These are phyloP conservation scores for Talaromyces rugulosus DNA, from an alignment of 2,329 filamentous ascomycete genomes.

Conservation along the genomic window DNA sequence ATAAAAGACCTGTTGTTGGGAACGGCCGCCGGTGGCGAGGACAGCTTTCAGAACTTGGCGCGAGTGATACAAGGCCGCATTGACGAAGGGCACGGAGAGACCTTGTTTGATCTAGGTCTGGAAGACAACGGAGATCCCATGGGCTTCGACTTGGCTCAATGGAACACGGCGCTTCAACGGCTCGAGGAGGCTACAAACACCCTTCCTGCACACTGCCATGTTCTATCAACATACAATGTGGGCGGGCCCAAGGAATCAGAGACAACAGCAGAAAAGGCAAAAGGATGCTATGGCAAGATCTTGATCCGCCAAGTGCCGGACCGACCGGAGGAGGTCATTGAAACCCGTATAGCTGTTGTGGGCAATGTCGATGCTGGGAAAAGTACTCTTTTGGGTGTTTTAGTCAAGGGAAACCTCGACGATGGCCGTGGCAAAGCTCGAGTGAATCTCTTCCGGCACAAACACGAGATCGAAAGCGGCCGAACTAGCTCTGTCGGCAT, in stretches of 20 bases:
- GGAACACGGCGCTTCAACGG: slow-evolving; percentile 66
- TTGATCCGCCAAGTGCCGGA: slow-evolving; percentile 72
- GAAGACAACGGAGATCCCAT: slow-evolving; percentile 87
- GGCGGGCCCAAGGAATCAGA: slow-evolving; percentile 71
- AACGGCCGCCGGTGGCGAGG: slow-evolving; percentile 49
- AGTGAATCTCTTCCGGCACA: slow-evolving; percentile 94
- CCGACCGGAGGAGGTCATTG: slow-evolving; percentile 81
- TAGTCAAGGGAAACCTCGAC: slow-evolving; percentile 92
- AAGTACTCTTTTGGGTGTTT: slow-evolving; percentile 88
- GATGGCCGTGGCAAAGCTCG: slow-evolving; percentile 91
- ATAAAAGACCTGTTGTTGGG: slow-evolving; percentile 72
- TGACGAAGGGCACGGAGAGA: slow-evolving; percentile 81
- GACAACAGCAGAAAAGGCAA: slow-evolving; percentile 61
- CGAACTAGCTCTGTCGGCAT: slow-evolving; percentile 94
- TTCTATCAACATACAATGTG: slow-evolving; percentile 87
- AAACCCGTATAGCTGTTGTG: slow-evolving; percentile 93
- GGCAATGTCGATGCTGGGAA: slow-evolving; percentile 98
- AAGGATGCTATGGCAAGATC: slow-evolving; percentile 77
- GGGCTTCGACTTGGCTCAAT: slow-evolving; percentile 68
- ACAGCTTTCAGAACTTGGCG: slow-evolving; percentile 59
- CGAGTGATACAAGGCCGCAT: slow-evolving; percentile 65
- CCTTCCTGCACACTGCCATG: slow-evolving; percentile 68
- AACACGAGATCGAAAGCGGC: slow-evolving; percentile 95
- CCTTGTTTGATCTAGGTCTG: slow-evolving; percentile 84
- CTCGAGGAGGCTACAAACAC: slow-evolving; percentile 62